Evolutionary conservation across 495 filamentous ascomycete species (phyloP).

Genomic region (Hypoxylon lienhwacheense): DNA sequence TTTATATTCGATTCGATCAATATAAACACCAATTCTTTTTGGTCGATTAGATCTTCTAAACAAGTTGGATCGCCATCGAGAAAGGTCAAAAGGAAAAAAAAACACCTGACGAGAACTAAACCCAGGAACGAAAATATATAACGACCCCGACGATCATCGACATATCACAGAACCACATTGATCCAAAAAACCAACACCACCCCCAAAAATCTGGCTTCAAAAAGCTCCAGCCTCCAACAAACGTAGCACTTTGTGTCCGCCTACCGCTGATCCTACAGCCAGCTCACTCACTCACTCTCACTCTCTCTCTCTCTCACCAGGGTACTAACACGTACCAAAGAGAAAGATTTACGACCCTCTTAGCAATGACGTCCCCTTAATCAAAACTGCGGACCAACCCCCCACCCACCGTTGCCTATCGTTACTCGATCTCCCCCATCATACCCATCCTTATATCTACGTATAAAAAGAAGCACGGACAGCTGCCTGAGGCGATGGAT

Average conservation of each 20-base stretch:
- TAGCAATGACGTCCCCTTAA: slow-evolving; percentile 32
- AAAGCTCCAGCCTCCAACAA: slow-evolving; percentile 16
- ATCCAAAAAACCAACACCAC: no score
- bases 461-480: slow-evolving; percentile 22
- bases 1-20: no score
- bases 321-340: slow-evolving; percentile 4
- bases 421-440: background rate
- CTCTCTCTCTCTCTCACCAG: slow-evolving; percentile 5
- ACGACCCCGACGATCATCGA: slow-evolving; percentile 18
- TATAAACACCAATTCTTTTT: no score
- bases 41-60: slow-evolving; percentile 4
- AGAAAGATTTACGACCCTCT: slow-evolving; percentile 8
- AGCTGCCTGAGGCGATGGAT: slow-evolving; percentile 42
- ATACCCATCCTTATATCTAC: slow-evolving; percentile 19
- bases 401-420: slow-evolving; percentile 15
- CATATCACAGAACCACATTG: slow-evolving; percentile 3
- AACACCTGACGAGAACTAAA: slow-evolving; percentile 27
- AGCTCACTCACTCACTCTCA: no score
- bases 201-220: background rate
- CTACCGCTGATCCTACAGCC: slow-evolving; percentile 22
- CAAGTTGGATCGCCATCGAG: slow-evolving; percentile 18
- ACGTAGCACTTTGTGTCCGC: slow-evolving; percentile 14
- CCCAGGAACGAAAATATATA: slow-evolving; percentile 25
- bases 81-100: slow-evolving; percentile 1
- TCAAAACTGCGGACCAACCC: slow-evolving; percentile 28